Evolutionary conservation across 1,284 basidiomycete species (phyloP).

Genomic region (Heterobasidion occidentale): DNA sequence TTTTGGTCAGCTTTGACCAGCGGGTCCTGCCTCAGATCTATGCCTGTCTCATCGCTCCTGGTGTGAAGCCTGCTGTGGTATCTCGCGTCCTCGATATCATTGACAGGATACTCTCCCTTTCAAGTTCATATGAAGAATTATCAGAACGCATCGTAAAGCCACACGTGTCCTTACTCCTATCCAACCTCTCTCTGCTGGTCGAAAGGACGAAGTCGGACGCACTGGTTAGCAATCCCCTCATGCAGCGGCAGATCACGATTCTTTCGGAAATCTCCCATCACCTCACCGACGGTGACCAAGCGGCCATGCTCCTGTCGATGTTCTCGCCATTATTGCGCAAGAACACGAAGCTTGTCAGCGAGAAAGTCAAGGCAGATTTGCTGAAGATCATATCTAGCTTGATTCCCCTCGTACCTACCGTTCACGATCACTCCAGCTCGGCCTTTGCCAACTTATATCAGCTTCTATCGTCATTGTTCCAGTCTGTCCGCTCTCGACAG

Average conservation of each 20-base stretch:
- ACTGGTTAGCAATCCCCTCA: slow-evolving; percentile 61
- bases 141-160: slow-evolving; percentile 62
- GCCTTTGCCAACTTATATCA: slow-evolving; percentile 57
- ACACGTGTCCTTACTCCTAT: slow-evolving; percentile 70
- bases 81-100: slow-evolving; percentile 82
- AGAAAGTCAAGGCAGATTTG: slow-evolving; percentile 84
- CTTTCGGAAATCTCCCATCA: slow-evolving; percentile 78
- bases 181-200: slow-evolving; percentile 68
- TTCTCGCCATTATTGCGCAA: slow-evolving; percentile 81
- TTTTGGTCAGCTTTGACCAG: slow-evolving; percentile 67
- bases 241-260: slow-evolving; percentile 78
- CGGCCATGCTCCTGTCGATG: slow-evolving; percentile 65
- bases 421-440: slow-evolving; percentile 40
- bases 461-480: slow-evolving; percentile 69
- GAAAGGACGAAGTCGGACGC: slow-evolving; percentile 52
- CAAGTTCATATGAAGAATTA: slow-evolving; percentile 42
- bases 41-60: slow-evolving; percentile 72
- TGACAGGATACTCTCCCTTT: slow-evolving; percentile 62
- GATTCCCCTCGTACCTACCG: slow-evolving; percentile 66
- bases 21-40: slow-evolving; percentile 73
- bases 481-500: slow-evolving; percentile 61
- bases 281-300: slow-evolving; percentile 66
- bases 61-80: slow-evolving; percentile 85
- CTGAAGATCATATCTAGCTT: slow-evolving; percentile 72
- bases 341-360: slow-evolving; percentile 70